These are phyloP conservation scores for Fusarium sp. DNA, from an alignment of 2,329 filamentous ascomycete species.

Conservation along the genomic window DNA sequence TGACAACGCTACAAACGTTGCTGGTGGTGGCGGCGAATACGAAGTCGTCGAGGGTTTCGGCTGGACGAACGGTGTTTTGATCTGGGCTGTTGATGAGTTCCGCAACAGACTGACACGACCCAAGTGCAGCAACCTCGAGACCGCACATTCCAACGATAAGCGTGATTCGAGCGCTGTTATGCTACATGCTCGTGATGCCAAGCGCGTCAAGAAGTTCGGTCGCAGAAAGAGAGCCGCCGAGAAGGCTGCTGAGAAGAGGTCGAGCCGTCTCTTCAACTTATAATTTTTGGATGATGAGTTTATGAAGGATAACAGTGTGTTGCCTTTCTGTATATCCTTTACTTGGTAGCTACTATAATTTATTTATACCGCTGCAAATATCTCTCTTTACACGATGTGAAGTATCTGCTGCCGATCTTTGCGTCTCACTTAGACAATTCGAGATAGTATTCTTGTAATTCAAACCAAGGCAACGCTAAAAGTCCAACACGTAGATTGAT, in stretches of 20 bases:
- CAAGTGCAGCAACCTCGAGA: conserved; percentile 64
- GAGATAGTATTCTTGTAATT: not conserved
- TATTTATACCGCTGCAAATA: not conserved
- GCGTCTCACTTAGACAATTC: not conserved
- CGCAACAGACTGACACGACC: conserved; percentile 66
- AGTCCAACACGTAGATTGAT: too few relatives aligned
- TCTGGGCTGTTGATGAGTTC: conserved; percentile 75
- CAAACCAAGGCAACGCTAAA: not conserved
- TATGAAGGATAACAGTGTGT: conserved; percentile 11
- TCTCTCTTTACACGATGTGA: not conserved
- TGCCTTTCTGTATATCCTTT: conserved; percentile 1
- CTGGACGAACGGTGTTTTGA: conserved; percentile 76
- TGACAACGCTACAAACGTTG: conserved; percentile 69
- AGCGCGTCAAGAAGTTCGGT: conserved; percentile 63
- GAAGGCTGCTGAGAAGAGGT: conserved; percentile 30
- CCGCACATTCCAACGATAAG: conserved; percentile 54
- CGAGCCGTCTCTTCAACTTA: conserved; percentile 26
- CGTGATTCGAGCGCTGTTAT: conserved; percentile 59
- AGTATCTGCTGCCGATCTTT: not conserved
- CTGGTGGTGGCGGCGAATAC: conserved; percentile 75
- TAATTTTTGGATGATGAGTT: conserved; percentile 3
- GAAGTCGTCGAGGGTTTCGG: conserved; percentile 77
- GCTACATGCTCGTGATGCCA: conserved; percentile 60
- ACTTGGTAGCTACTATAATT: conserved; percentile 3
- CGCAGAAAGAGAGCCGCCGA: conserved; percentile 33